phyloP scores from a whole-genome alignment of 805 yeast species.

The Dipodascus geniculatus region DNA sequence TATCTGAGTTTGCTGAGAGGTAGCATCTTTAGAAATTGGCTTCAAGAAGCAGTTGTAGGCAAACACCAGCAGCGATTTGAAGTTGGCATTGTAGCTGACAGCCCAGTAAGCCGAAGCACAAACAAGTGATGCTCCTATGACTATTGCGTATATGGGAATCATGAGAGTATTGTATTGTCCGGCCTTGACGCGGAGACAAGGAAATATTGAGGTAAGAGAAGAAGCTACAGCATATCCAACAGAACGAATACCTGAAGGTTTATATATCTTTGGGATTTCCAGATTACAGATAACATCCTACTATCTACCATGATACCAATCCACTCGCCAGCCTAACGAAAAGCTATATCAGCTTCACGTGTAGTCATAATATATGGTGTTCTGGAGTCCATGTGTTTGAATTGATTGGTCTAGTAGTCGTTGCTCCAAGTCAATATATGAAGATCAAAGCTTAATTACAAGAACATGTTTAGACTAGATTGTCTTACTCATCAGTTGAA shows the following conservation, averaged over 20 bases:
- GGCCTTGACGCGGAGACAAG: too few relatives aligned
- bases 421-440: neutral
- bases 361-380: neutral
- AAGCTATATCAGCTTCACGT: neutral
- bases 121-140: neutral
- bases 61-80: conserved; percentile 20
- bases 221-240: neutral
- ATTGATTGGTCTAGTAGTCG: neutral
- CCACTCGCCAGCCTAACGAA: neutral
- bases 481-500: too few relatives aligned
- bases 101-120: neutral
- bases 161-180: too few relatives aligned
- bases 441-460: neutral
- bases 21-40: conserved; percentile 33
- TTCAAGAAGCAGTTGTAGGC: conserved; percentile 46
- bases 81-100: neutral
- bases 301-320: neutral
- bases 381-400: neutral
- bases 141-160: neutral
- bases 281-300: neutral
- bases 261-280: neutral
- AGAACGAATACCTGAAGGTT: neutral
- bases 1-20: conserved; percentile 43
- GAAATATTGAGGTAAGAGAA: too few relatives aligned
- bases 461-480: too few relatives aligned